phyloP scores from a whole-genome alignment of 116 monocot species.

The Iris pallida region DNA sequence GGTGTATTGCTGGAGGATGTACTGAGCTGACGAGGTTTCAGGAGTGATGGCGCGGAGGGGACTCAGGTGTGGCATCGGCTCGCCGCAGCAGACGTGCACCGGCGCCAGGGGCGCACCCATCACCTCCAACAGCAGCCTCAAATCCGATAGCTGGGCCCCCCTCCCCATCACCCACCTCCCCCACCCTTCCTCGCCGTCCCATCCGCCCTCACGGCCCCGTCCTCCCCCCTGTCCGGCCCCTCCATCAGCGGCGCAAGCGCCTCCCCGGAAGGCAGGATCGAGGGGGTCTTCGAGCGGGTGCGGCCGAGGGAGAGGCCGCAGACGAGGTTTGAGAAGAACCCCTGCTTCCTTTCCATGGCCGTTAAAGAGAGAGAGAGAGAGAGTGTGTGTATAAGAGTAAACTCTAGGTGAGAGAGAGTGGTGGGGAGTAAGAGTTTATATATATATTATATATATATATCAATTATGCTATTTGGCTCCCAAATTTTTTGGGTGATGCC shows the following conservation, averaged over 20 bases:
- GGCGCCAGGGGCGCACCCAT: constrained; percentile 84
- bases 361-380: background rate
- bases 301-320: constrained; percentile 18
- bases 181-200: constrained; percentile 15
- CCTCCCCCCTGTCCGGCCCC: constrained; percentile 18
- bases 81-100: constrained; percentile 29
- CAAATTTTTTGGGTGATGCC: too few species aligned
- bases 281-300: constrained; percentile 4
- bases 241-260: constrained; percentile 26
- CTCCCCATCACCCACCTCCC: constrained; percentile 15
- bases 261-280: constrained; percentile 12
- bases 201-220: background rate
- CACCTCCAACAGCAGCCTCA: constrained; percentile 63
- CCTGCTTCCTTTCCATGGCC: constrained; percentile 15
- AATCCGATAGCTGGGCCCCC: background rate
- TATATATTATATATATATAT: too few species aligned
- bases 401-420: background rate
- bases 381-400: too few species aligned
- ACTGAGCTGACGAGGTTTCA: constrained; percentile 75
- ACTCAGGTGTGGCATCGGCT: constrained; percentile 45
- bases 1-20: constrained; percentile 82
- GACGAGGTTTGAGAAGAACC: constrained; percentile 18
- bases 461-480: too few species aligned
- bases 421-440: too few species aligned
- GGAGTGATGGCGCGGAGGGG: too few species aligned